Evolutionary conservation across 352 stramenopile species (phyloP), one percentile per base, ranked within the genome.

Genomic region (Phytophthora meadii): DNA sequence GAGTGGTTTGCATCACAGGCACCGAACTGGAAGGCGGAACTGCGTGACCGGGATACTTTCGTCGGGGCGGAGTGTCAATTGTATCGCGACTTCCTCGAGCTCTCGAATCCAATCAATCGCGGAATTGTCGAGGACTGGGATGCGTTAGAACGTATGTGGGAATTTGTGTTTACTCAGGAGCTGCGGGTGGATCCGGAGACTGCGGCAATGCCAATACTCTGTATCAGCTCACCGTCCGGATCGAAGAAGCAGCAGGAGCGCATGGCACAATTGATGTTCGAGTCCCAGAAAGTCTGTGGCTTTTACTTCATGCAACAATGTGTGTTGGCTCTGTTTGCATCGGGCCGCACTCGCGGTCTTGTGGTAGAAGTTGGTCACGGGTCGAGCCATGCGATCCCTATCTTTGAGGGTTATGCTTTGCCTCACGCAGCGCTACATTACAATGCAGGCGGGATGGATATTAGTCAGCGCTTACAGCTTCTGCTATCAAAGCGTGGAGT

Each of bases 291-390:
- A 32, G 83, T 76, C 0, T 82, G 86, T 40, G 91, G 87, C 5
- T 93, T 97, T 34, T 95, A 93, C 70, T 87, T 90, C 46, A 88
- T 94, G 81, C 81, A 95, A 47, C 82, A 94, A 63, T 86, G 81
- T 57, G 83, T 92, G 59, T 63, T 97, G 2, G 93, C 88, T 25
- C 65, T 97, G 6, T 96, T 96, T 37, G 88, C 90, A 4, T 93
- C 90, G 7, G 91, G 91, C 1, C 83, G 90, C 9, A 97, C 90
- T 41, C 72, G 84, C 7, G 91, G 91, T n/a, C 59, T 97, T 15
- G 88, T 95, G 3, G 77, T 97, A 5, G 91, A 97, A 66, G 74
- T 91, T 19, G 91, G 91, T 27, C 87, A 95, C 45, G 91, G 91
- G 34, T 89, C 88, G 14, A 92, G 84, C 42, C 87, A 96, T 60